Base-by-base conservation (phyloP, 257 asterid genomes). In the Petrea volubilis region DNA sequence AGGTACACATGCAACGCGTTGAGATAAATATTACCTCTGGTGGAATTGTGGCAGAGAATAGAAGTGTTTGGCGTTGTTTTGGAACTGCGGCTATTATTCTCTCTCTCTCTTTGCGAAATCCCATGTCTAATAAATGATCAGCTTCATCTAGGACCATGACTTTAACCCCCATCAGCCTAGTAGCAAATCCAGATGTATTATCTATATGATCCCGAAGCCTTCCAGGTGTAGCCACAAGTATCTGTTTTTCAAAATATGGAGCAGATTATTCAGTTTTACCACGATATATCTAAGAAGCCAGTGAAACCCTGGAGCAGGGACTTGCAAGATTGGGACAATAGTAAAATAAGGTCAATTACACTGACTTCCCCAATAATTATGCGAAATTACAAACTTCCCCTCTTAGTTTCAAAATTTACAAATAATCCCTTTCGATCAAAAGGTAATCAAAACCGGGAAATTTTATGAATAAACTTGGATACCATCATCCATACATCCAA, bases 201-300 rank as follows among this genome's bases (percentile, higher is more conserved):
- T 95, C 99, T 40, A 87, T 74, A 68, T 95, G 99, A 72, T 95
- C 99, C 81, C 78, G 84, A 41, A 95, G 97, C 84, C 98, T 88
- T 74, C 99, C 99, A 69, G 99, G 99, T 38, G 99, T 95, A 5
- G 99, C 99, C 78, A 95, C 98, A 50, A 95, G 96, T 77, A 95
- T 92, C 99, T 94, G 90, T 64, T 43, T 52, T 79, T 74, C 57
- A 27, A 40, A 4, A 57, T 61, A 74, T 13, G 65, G 47, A 46
- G 50, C 67, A 57, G 13, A 17, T 24, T 5, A 55, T 40, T 81
- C 4, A n/a, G 41, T 13, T 28, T 57, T 3, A 1, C 7, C 20
- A 8, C 31, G 9, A 24, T 20, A 52, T 15, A 27, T 5, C 7
- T 23, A 25, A 66, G 31, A 47, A 25, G 58, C 59, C 60, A 17